phyloP scores from a whole-genome alignment of 768 basidiomycete species.

The Lactarius pseudohatsudake region DNA sequence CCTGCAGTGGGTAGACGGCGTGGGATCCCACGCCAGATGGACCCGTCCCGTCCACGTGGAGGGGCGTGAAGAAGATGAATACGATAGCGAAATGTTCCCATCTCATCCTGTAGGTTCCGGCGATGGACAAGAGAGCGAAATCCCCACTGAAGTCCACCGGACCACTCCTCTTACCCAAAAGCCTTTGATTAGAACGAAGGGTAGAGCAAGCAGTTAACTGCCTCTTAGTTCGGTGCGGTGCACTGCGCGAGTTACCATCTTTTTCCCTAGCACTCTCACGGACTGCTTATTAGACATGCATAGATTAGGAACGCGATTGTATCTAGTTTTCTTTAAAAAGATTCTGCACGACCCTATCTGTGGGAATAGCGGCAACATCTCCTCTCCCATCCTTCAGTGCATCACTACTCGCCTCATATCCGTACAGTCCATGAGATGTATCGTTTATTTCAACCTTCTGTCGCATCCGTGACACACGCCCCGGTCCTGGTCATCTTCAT shows the following conservation, averaged over 20 bases:
- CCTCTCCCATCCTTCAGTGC: background rate
- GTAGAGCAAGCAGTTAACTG: constrained; percentile 10
- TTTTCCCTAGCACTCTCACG: constrained; percentile 1
- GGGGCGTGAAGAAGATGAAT: constrained; percentile 43
- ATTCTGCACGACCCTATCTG: background rate
- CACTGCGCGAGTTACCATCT: constrained; percentile 2
- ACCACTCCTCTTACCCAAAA: constrained; percentile 66
- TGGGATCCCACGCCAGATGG: constrained; percentile 62
- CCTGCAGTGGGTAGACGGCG: constrained; percentile 71
- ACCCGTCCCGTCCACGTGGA: constrained; percentile 41
- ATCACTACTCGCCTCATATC: background rate
- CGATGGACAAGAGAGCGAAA: constrained; percentile 31
- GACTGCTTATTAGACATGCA: constrained; percentile 12
- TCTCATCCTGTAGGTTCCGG: constrained; percentile 38
- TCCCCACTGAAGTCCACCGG: constrained; percentile 42
- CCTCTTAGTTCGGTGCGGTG: constrained; percentile 16
- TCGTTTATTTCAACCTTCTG: constrained; percentile 32
- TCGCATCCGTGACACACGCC: constrained; percentile 36
- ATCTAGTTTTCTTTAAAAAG: background rate
- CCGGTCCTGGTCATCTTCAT: constrained; percentile 37
- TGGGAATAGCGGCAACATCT: background rate
- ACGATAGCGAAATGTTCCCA: constrained; percentile 34
- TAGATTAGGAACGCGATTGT: constrained; percentile 17
- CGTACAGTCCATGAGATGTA: constrained; percentile 19
- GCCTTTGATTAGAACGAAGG: constrained; percentile 46